phyloP scores from a whole-genome alignment of 768 basidiomycete species.

The Tylopilus sp. region DNA sequence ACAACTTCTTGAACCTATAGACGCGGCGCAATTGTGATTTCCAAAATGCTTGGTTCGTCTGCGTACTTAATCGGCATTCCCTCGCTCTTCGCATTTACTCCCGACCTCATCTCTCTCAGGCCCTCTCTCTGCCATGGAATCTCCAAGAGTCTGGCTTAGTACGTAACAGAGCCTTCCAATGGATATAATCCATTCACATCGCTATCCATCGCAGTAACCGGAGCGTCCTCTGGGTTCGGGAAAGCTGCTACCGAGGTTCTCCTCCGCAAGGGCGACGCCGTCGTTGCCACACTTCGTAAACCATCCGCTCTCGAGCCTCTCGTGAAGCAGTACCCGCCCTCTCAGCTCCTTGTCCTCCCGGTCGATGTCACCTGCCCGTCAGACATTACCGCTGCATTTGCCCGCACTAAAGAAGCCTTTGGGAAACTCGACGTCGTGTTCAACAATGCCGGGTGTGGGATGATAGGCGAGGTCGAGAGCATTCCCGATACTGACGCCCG shows the following conservation, averaged over 20 bases:
- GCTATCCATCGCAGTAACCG: conserved; percentile 14
- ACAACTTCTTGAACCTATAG: too few species aligned
- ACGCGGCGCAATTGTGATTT: too few species aligned
- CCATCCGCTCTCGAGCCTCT: conserved; percentile 32
- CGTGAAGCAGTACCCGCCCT: conserved; percentile 19
- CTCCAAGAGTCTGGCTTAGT: conserved; percentile 14
- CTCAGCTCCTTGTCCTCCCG: conserved; percentile 33
- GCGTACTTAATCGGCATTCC: too few species aligned
- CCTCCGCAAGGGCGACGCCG: conserved; percentile 36
- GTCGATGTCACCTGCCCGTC: conserved; percentile 36
- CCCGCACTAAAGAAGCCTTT: conserved; percentile 29
- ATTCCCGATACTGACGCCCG: conserved; percentile 30
- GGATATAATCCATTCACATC: not conserved
- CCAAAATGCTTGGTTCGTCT: too few species aligned
- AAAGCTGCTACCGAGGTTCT: conserved; percentile 28
- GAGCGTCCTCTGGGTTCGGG: conserved; percentile 39
- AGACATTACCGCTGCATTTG: conserved; percentile 36
- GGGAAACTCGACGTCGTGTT: conserved; percentile 42
- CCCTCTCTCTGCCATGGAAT: too few species aligned
- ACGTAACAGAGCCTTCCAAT: not conserved
- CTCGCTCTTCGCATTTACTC: too few species aligned
- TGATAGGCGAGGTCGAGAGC: conserved; percentile 34
- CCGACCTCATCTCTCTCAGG: too few species aligned
- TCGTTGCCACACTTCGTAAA: conserved; percentile 40
- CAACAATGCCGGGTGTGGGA: conserved; percentile 37